Evolutionary conservation across 2,329 filamentous ascomycete genomes (phyloP).

Genomic region (Alternaria dauci): DNA sequence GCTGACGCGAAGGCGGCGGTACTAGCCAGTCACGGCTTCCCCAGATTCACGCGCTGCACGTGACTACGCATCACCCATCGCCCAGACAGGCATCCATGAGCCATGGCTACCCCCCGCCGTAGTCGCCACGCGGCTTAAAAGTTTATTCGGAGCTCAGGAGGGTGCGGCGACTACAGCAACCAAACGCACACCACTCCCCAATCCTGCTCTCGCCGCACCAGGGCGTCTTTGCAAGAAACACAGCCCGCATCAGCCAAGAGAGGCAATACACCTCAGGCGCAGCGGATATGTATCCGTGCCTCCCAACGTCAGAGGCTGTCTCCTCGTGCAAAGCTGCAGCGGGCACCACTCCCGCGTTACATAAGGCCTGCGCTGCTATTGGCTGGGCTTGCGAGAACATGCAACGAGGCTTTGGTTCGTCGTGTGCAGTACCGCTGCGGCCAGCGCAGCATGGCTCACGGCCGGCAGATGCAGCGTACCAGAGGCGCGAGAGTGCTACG

Average conservation of each 20-base stretch:
- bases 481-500: background rate
- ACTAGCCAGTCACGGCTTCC: constrained; percentile 24
- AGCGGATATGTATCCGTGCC: constrained; percentile 28
- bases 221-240: background rate
- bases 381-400: constrained; percentile 11
- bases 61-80: constrained; percentile 18
- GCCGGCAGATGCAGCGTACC: background rate
- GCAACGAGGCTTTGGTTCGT: background rate
- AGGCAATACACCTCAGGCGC: constrained; percentile 7
- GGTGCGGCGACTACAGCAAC: background rate
- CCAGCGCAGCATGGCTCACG: background rate
- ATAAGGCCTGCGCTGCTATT: constrained; percentile 23
- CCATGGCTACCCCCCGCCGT: background rate
- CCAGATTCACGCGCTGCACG: constrained; percentile 23
- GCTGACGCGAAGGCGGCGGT: constrained; percentile 10
- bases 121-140: background rate
- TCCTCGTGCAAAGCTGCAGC: background rate
- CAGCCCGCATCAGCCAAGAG: constrained; percentile 12
- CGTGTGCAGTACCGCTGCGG: background rate
- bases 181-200: background rate
- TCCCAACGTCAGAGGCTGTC: constrained; percentile 12
- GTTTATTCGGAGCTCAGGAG: background rate
- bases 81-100: background rate
- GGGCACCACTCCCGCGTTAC: constrained; percentile 14
- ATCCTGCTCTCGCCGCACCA: background rate